These are phyloP conservation scores for Skeletonema marinoi DNA, from an alignment of 108 stramenopile genomes.

Conservation along the genomic window DNA sequence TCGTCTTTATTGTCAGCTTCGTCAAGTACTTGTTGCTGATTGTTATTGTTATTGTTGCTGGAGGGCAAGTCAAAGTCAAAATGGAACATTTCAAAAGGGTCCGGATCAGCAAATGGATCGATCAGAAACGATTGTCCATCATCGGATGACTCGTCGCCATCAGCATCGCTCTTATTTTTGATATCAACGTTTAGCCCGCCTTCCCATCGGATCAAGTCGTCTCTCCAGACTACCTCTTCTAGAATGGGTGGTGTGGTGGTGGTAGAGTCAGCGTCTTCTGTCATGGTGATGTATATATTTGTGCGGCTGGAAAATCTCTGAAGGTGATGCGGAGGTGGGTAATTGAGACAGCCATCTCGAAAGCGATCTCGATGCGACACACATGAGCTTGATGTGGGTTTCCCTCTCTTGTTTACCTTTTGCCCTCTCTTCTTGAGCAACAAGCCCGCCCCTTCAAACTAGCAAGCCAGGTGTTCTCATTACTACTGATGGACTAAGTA, in stretches of 20 bases:
- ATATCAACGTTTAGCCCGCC: slow-evolving; percentile 30
- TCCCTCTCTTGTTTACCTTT: too few species aligned
- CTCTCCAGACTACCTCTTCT: slow-evolving; percentile 55
- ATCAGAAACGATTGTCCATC: background rate
- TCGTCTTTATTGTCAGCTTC: background rate
- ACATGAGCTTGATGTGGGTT: too few species aligned
- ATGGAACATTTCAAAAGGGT: slow-evolving; percentile 24
- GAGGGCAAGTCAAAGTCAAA: slow-evolving; percentile 24
- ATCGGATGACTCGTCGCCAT: slow-evolving; percentile 20
- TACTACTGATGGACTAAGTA: too few species aligned
- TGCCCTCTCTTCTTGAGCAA: too few species aligned
- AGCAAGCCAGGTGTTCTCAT: too few species aligned
- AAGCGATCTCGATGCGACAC: too few species aligned
- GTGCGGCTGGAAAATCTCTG: too few species aligned
- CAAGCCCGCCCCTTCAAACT: too few species aligned
- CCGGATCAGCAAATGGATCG: slow-evolving; percentile 22
- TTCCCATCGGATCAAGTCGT: slow-evolving; percentile 62
- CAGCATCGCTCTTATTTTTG: slow-evolving; percentile 16
- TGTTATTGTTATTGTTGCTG: background rate
- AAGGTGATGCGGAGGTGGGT: too few species aligned
- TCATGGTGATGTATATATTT: background rate
- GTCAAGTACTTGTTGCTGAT: slow-evolving; percentile 32
- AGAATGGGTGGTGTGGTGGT: background rate
- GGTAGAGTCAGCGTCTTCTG: background rate
- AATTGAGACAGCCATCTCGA: too few species aligned